Conservation (phyloP, 2,329 filamentous ascomycete genomes). For the Coccinonectria pachysandricola region DNA sequence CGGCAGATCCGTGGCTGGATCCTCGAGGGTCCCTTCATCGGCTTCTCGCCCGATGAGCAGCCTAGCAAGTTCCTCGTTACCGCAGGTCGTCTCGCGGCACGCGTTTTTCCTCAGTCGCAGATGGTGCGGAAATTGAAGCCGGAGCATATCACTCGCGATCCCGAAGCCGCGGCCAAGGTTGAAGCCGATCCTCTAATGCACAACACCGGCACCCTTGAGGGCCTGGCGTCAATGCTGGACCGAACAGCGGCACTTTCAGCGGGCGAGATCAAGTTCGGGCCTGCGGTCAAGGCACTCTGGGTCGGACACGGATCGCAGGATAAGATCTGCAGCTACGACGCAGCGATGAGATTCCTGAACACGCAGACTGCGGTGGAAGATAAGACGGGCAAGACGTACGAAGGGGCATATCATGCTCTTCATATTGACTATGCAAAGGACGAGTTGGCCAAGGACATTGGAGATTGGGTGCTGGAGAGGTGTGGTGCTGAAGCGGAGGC, state of each 20-base stretch:
- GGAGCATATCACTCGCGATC: slow-evolving; percentile 57
- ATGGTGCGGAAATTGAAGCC: slow-evolving; percentile 55
- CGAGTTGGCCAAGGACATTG: slow-evolving; percentile 48
- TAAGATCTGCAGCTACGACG: slow-evolving; percentile 54
- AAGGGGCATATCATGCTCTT: slow-evolving; percentile 69
- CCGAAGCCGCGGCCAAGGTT: slow-evolving; percentile 49
- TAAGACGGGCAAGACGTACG: slow-evolving; percentile 61
- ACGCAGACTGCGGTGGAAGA: slow-evolving; percentile 50
- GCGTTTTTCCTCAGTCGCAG: slow-evolving; percentile 56
- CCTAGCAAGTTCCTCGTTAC: slow-evolving; percentile 55
- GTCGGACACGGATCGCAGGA: slow-evolving; percentile 71
- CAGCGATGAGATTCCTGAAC: slow-evolving; percentile 54
- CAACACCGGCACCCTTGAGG: slow-evolving; percentile 77
- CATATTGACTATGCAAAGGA: slow-evolving; percentile 49
- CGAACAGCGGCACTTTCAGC: slow-evolving; percentile 51
- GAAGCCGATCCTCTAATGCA: slow-evolving; percentile 63
- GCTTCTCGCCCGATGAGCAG: slow-evolving; percentile 53
- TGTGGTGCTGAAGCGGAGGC: too few relatives aligned
- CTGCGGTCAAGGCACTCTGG: slow-evolving; percentile 54
- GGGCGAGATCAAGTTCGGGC: slow-evolving; percentile 42
- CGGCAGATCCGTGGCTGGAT: slow-evolving; percentile 61
- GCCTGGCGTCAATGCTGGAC: slow-evolving; percentile 67
- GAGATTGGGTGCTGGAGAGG: slow-evolving; percentile 52
- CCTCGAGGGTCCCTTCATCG: slow-evolving; percentile 69
- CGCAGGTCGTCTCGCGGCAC: slow-evolving; percentile 56